Evolutionary conservation across 345 rosid species (phyloP).

Genomic region (Dipteronia dyeriana): DNA sequence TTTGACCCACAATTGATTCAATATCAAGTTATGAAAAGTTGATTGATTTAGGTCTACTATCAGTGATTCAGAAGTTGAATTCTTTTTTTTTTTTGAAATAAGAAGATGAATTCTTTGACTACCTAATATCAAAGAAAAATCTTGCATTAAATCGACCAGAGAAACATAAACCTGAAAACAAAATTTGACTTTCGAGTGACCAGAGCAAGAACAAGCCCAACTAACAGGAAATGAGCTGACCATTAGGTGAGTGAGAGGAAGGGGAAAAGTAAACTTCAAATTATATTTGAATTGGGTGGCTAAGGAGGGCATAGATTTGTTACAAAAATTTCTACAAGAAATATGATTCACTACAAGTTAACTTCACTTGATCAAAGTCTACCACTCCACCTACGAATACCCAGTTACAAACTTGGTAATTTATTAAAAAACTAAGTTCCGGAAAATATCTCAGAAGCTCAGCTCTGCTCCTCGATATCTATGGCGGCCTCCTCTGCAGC

Average conservation of each 20-base stretch:
- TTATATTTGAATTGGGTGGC: slow-evolving; percentile 28
- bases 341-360: slow-evolving; percentile 10
- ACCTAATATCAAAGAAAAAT: background rate
- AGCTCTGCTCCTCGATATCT: slow-evolving; percentile 53
- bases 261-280: background rate
- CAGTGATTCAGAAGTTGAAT: too few species aligned
- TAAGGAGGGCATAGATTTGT: background rate
- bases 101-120: too few species aligned
- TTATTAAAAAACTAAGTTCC: slow-evolving; percentile 8
- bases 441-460: slow-evolving; percentile 20
- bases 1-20: too few species aligned
- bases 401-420: slow-evolving; percentile 11
- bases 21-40: too few species aligned
- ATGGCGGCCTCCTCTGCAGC: slow-evolving; percentile 51
- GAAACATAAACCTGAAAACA: background rate
- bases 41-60: too few species aligned
- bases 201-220: too few species aligned
- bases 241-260: background rate
- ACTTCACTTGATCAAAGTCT: slow-evolving; percentile 10
- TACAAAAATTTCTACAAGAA: slow-evolving; percentile 30
- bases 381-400: background rate
- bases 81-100: too few species aligned
- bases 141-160: background rate
- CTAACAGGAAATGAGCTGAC: background rate
- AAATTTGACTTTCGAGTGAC: background rate